Base-by-base conservation (phyloP, 73 alveolate species). In the Stentor roeselii region DNA sequence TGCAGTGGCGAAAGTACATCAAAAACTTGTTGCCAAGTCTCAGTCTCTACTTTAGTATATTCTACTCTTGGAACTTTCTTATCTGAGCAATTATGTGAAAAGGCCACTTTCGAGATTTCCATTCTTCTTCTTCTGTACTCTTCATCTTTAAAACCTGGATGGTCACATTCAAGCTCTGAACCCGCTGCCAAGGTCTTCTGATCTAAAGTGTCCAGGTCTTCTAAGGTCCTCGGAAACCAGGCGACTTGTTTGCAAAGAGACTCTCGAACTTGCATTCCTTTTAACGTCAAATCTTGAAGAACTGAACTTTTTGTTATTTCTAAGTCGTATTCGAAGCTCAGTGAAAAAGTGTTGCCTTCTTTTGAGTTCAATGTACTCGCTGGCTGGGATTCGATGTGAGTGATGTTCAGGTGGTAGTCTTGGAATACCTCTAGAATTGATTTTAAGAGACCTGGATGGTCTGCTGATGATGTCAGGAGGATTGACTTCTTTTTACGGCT, bases 181-280 rank as follows among this genome's bases (percentile, higher is more conserved):
- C 97, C 97, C 27, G 83, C 92, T 14, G 82, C 41, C 78, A 92
- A 59, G 36, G 85, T 39, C 27, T 59, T 61, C 60, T 90, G 88
- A 1, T 90, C 92, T 31, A 92, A 78, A 34, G 60, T 42, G 59
- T 89, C 92, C 39, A 92, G 60, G 78, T 92, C 97, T 30, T 59
- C 15, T 30, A 86, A 6, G 1, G 75, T 40, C n/a, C 90, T 86
- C 3, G 97, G 97, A 86, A 92, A 92, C 95, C 95, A 92, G 2
- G 95, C 94, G 14, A 91, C 97, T 61, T 86, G 86, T 21, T 74
- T 21, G 59, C 75, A 6, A 21, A 6, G 11, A 21, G 39, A 2
- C 39, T 27, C 39, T 37, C 21, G 0, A 1, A 35, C 59, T 76
- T 76, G 32, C 14, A 39, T 14, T 0, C 75, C 74, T 27, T 21